A percentile compares a stretch with the other conserved stretches of the same genome.
These are phyloP conservation scores for Fusarium cicatricum DNA, from an alignment of 2,329 filamentous ascomycete genomes.

Conservation along the genomic window DNA sequence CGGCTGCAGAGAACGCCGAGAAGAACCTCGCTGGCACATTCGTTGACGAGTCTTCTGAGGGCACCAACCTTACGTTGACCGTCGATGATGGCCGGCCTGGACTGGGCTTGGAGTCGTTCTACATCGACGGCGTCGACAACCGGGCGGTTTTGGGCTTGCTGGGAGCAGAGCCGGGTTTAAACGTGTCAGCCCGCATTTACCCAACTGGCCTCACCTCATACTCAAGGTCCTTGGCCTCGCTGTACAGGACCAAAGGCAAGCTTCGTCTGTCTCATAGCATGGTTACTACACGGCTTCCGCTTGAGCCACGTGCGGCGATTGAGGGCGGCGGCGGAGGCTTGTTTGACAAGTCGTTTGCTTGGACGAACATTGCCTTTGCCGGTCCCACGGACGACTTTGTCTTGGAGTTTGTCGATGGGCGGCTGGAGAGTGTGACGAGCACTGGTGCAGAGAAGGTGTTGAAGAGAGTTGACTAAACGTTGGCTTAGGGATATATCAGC, in stretches of 20 bases:
- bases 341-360: slow-evolving; percentile 18
- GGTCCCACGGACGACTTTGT: slow-evolving; percentile 16
- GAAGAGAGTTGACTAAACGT: slow-evolving; percentile 1
- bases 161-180: not conserved
- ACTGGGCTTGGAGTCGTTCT: slow-evolving; percentile 3
- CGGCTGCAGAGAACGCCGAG: slow-evolving; percentile 29
- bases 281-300: not conserved
- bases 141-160: not conserved
- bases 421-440: slow-evolving; percentile 11
- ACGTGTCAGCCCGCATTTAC: slow-evolving; percentile 10
- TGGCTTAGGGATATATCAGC: not conserved
- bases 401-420: slow-evolving; percentile 18
- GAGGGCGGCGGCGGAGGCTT: slow-evolving; percentile 23
- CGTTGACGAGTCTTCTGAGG: not conserved
- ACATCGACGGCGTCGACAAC: not conserved
- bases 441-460: not conserved
- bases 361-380: slow-evolving; percentile 10
- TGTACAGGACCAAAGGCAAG: slow-evolving; percentile 18
- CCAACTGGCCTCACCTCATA: slow-evolving; percentile 15
- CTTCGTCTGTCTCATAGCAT: slow-evolving; percentile 8
- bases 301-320: slow-evolving; percentile 1
- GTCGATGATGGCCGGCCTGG: slow-evolving; percentile 27
- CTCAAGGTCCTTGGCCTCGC: slow-evolving; percentile 12
- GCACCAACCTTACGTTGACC: slow-evolving; percentile 30
- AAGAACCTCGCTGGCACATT: slow-evolving; percentile 30